These are phyloP conservation scores for Melampsora medusae DNA, from an alignment of 1,284 basidiomycete genomes.

Conservation along the genomic window DNA sequence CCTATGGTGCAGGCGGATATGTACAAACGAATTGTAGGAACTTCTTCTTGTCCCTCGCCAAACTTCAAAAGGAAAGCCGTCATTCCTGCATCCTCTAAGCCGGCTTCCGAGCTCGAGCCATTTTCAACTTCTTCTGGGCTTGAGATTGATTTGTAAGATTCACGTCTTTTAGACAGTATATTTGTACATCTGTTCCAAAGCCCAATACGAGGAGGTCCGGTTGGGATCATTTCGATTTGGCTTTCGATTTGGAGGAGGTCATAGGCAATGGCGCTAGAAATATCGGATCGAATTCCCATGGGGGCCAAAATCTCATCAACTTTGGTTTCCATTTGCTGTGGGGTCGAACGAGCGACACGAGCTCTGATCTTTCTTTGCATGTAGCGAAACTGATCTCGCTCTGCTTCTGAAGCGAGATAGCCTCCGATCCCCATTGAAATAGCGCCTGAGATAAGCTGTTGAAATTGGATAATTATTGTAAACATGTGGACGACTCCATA, in stretches of 20 bases:
- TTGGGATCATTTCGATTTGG: not conserved
- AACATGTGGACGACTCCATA: not conserved
- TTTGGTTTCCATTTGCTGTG: slow-evolving; percentile 92
- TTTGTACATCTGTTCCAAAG: not conserved
- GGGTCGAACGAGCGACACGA: slow-evolving; percentile 81
- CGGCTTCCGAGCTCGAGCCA: slow-evolving; percentile 12
- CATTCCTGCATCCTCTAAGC: slow-evolving; percentile 62
- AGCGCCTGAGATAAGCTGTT: slow-evolving; percentile 77
- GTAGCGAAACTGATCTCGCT: slow-evolving; percentile 70
- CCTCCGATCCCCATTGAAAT: slow-evolving; percentile 95
- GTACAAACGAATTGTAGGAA: slow-evolving; percentile 68
- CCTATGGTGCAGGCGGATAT: slow-evolving; percentile 90
- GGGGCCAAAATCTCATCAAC: slow-evolving; percentile 82
- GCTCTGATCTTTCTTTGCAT: slow-evolving; percentile 57
- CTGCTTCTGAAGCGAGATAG: slow-evolving; percentile 92
- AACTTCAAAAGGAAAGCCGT: slow-evolving; percentile 90
- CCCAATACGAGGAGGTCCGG: not conserved
- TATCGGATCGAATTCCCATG: slow-evolving; percentile 78
- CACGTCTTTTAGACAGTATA: not conserved
- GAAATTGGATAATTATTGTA: not conserved
- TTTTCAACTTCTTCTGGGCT: not conserved
- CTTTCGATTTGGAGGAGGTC: slow-evolving; percentile 24
- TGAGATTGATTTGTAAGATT: slow-evolving; percentile 8
- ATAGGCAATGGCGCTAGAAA: slow-evolving; percentile 64
- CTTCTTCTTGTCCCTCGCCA: slow-evolving; percentile 84